Evolutionary conservation across 2,329 filamentous ascomycete species (phyloP).

Genomic region (Sclerotinia nivalis): DNA sequence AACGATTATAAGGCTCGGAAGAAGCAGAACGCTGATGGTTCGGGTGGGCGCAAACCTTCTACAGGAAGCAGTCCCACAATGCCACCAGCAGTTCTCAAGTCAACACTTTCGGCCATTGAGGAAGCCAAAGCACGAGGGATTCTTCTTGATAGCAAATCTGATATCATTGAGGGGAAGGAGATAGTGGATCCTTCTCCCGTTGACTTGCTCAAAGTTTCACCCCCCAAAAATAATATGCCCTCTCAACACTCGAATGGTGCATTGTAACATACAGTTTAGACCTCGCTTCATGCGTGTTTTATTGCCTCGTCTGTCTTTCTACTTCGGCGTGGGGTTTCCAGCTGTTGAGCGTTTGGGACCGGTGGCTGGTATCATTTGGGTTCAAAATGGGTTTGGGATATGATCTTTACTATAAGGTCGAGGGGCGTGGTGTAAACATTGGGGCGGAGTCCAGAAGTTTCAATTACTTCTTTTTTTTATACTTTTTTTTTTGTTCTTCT

Average conservation of each 20-base stretch:
- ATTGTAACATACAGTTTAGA: slow-evolving; percentile 45
- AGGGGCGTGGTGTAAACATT: slow-evolving; percentile 23
- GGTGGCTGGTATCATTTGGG: slow-evolving; percentile 26
- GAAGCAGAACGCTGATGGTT: slow-evolving; percentile 41
- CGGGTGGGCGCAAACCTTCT: slow-evolving; percentile 29
- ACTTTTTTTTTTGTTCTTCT: slow-evolving; percentile 11
- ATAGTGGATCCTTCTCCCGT: slow-evolving; percentile 30
- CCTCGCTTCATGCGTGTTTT: slow-evolving; percentile 30
- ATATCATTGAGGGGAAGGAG: slow-evolving; percentile 44
- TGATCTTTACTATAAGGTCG: slow-evolving; percentile 12
- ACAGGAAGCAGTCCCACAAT: slow-evolving; percentile 40
- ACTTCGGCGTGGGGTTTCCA: slow-evolving; percentile 31
- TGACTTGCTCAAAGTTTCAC: slow-evolving; percentile 22
- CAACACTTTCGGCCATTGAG: slow-evolving; percentile 44
- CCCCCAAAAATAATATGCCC: slow-evolving; percentile 27
- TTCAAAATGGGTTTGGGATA: slow-evolving; percentile 36
- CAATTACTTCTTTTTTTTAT: slow-evolving; percentile 6
- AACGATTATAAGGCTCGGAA: slow-evolving; percentile 63
- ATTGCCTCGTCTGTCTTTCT: slow-evolving; percentile 30
- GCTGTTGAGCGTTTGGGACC: slow-evolving; percentile 30
- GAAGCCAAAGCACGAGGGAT: slow-evolving; percentile 45
- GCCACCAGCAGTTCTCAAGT: slow-evolving; percentile 43
- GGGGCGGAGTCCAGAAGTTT: slow-evolving; percentile 17
- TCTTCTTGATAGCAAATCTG: slow-evolving; percentile 38
- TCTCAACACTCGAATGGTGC: slow-evolving; percentile 35